Conservation (phyloP, 768 basidiomycete species). For the Lactifluus echinatus region DNA sequence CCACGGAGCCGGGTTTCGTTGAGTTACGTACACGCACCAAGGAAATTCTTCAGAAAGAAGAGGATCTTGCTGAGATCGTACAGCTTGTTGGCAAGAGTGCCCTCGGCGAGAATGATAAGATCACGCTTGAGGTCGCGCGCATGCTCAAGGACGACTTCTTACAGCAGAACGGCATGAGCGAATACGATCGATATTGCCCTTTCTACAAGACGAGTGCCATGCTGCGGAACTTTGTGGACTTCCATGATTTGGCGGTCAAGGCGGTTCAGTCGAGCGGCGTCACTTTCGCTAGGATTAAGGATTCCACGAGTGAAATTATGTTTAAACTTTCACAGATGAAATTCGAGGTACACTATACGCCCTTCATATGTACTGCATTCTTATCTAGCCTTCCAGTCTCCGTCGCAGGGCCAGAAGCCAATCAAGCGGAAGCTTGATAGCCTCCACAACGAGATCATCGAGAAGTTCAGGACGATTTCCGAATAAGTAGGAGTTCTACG, state of each 20-base stretch:
- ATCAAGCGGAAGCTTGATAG: conserved; percentile 78
- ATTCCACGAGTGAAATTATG: conserved; percentile 78
- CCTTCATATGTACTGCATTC: neutral
- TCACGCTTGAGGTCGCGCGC: conserved; percentile 92
- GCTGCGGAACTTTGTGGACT: conserved; percentile 89
- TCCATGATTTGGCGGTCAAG: conserved; percentile 84
- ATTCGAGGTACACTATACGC: conserved; percentile 66
- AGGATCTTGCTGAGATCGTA: conserved; percentile 97
- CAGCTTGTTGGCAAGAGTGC: conserved; percentile 99
- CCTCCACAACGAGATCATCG: conserved; percentile 78
- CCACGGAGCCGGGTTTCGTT: conserved; percentile 87
- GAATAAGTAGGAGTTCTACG: conserved; percentile 39
- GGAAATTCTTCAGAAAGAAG: conserved; percentile 97
- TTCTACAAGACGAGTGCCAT: conserved; percentile 99
- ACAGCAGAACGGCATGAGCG: conserved; percentile 98
- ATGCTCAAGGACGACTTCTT: conserved; percentile 97
- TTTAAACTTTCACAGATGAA: conserved; percentile 99
- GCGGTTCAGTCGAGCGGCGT: conserved; percentile 77
- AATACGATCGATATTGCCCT: conserved; percentile 94
- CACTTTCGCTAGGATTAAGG: conserved; percentile 83
- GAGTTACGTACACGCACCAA: conserved; percentile 88
- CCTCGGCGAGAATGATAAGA: conserved; percentile 94
- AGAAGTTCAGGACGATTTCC: conserved; percentile 82
- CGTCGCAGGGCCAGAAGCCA: conserved; percentile 80
- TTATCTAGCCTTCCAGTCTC: conserved; percentile 45